These are phyloP conservation scores for Backusella mclennaniae DNA, from an alignment of 192 early-diverging fungal species.

Conservation along the genomic window DNA sequence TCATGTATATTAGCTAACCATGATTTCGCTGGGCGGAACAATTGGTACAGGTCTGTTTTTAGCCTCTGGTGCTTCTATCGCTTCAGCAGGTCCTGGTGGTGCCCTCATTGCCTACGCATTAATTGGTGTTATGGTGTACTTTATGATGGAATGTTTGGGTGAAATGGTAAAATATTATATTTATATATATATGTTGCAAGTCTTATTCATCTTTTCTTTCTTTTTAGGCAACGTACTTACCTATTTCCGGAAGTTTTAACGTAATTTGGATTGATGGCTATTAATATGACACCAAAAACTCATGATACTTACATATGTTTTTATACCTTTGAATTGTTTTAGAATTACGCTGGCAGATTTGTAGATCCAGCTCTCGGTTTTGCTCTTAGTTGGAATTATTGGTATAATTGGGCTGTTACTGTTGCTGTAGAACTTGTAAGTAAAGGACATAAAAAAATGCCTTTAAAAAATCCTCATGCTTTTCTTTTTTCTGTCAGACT, in stretches of 20 bases:
- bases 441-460: neutral
- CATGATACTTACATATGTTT: no score
- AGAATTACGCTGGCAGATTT: constrained; percentile 60
- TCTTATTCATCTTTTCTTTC: neutral
- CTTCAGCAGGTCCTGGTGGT: constrained; percentile 76
- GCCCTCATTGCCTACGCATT: constrained; percentile 71
- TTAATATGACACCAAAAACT: no score
- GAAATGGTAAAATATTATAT: constrained; percentile 56
- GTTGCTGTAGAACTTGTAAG: constrained; percentile 29
- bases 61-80: constrained; percentile 73
- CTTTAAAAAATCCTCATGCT: neutral
- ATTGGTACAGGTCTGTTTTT: constrained; percentile 84
- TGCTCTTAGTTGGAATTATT: constrained; percentile 65
- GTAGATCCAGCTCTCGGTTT: constrained; percentile 82
- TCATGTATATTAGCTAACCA: constrained; percentile 15
- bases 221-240: constrained; percentile 66
- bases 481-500: constrained; percentile 18
- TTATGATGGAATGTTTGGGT: constrained; percentile 76
- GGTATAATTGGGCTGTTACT: constrained; percentile 35
- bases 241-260: constrained; percentile 81
- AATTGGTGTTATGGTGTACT: constrained; percentile 72
- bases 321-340: no score
- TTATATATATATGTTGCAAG: neutral
- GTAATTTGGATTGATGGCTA: no score
- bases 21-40: constrained; percentile 76